Evolutionary conservation across 306 rosid genomes (phyloP), one percentile per base, ranked within the genome.

Genomic region (Erythrophleum fordii): DNA sequence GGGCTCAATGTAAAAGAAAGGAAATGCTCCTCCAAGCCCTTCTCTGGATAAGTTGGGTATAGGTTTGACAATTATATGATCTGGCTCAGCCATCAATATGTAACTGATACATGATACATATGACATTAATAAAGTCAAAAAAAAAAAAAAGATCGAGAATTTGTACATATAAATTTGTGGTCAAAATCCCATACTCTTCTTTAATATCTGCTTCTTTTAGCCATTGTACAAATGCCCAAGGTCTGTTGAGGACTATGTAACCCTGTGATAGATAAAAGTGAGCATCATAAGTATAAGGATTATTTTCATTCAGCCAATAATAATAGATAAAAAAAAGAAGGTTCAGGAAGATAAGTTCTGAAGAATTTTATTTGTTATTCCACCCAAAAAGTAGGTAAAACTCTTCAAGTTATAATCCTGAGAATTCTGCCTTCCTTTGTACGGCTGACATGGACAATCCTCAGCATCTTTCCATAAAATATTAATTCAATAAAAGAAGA

Each of bases 171-270:
- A 77, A 79, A 77, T 61, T 80, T 17, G 70, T 37, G 58, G 80
- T 8, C n/a, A 53, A 83, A 42, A 64, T 78, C 37, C 46, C 95
- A 3, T 91, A 96, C 98, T 96, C 99, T 92, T 96, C 99, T 88
- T 92, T 87, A 59, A 96, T 96, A 85, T 96, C 88, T 39, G 98
- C 97, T 78, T 90, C 80, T 82, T 79, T 84, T 86, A 96, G 99
- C 99, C 99, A 96, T 69, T 96, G 99, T 56, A 96, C 99, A 92
- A 96, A 96, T 42, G 99, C 99, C 99, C 99, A 93, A 26, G 99
- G 99, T 82, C 99, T 91, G 82, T 96, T 96, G 83, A 96, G 97
- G 75, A 96, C 99, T 81, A 96, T 93, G 87, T 96, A 96, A 48
- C 99, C 99, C 99, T 96, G 97, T 41, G 7, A 83, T 39, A 65